Evolutionary conservation across 164 flowering plant genomes (phyloP).

Genomic region (Dillenia suffruticosa): DNA sequence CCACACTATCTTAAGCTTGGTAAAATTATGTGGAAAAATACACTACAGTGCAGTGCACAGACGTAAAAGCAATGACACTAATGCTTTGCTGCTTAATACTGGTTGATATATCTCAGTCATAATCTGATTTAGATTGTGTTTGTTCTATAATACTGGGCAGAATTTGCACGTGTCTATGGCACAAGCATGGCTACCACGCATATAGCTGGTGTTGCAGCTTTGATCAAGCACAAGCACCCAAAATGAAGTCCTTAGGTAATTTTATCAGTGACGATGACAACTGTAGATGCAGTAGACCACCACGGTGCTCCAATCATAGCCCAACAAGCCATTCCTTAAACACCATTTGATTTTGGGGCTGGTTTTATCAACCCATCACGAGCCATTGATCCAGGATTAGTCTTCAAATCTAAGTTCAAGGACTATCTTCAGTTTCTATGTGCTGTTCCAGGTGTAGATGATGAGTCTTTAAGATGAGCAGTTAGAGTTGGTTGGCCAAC

Average conservation of each 20-base stretch:
- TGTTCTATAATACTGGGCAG: conserved; percentile 27
- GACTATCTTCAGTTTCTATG: conserved; percentile 50
- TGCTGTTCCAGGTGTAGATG: conserved; percentile 52
- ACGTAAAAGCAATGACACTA: no score
- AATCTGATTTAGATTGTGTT: no score
- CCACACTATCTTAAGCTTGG: no score
- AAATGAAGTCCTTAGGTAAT: conserved; percentile 53
- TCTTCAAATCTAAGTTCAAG: conserved; percentile 31
- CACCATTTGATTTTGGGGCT: conserved; percentile 41
- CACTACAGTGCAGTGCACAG: no score
- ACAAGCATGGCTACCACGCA: conserved; percentile 73
- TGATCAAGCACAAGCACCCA: conserved; percentile 55
- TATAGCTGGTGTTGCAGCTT: conserved; percentile 54
- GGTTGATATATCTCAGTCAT: no score
- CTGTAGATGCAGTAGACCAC: conserved; percentile 29
- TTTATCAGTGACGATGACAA: conserved; percentile 57
- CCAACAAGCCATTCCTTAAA: conserved; percentile 24
- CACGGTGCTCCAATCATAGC: conserved; percentile 39
- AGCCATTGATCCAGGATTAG: conserved; percentile 52
- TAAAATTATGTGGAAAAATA: no score
- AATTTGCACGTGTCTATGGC: conserved; percentile 47
- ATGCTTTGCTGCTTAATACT: no score
- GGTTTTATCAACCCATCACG: conserved; percentile 33
- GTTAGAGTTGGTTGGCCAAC: conserved; percentile 39
- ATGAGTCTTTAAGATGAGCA: conserved; percentile 41